Percentiles rank a stretch among this genome's conserved stretches.
phyloP scores from a whole-genome alignment of 208 protist species.

The Leishmania turanica region DNA sequence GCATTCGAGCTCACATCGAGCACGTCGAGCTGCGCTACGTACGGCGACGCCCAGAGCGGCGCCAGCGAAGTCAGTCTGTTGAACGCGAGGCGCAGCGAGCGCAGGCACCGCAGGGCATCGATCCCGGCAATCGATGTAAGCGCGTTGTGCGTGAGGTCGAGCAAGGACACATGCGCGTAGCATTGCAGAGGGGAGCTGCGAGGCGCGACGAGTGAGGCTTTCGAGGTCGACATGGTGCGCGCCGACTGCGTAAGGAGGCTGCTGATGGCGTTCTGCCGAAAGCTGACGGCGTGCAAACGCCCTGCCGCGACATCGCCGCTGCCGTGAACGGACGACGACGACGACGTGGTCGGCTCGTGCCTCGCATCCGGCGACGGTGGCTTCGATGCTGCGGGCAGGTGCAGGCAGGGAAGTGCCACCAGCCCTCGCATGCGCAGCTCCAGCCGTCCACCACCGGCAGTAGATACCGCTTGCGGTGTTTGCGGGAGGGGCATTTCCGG shows the following conservation, averaged over 20 bases:
- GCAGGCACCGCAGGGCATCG: conserved; percentile 43
- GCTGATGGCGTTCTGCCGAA: conserved; percentile 45
- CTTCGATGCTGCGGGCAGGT: conserved; percentile 10
- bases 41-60: conserved; percentile 48
- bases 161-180: conserved; percentile 46
- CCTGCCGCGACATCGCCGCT: conserved; percentile 32
- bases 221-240: background rate
- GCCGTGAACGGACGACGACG: conserved; percentile 32
- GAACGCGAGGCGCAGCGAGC: conserved; percentile 53
- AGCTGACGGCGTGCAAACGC: conserved; percentile 35
- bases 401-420: conserved; percentile 50
- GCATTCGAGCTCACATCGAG: conserved; percentile 70
- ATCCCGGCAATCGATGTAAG: conserved; percentile 55
- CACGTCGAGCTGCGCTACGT: conserved; percentile 46
- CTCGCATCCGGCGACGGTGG: background rate
- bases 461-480: background rate
- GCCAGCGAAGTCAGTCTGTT: conserved; percentile 57
- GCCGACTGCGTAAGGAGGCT: conserved; percentile 18
- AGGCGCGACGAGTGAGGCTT: background rate
- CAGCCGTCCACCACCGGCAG: conserved; percentile 16
- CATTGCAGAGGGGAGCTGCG: conserved; percentile 25
- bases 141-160: conserved; percentile 68
- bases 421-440: conserved; percentile 30
- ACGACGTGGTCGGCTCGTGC: too few species aligned
- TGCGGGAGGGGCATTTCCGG: background rate